Percentiles rank a stretch among this genome's conserved stretches.
phyloP scores from a whole-genome alignment of 169 alveolate species.

The Besnoitia besnoiti region DNA sequence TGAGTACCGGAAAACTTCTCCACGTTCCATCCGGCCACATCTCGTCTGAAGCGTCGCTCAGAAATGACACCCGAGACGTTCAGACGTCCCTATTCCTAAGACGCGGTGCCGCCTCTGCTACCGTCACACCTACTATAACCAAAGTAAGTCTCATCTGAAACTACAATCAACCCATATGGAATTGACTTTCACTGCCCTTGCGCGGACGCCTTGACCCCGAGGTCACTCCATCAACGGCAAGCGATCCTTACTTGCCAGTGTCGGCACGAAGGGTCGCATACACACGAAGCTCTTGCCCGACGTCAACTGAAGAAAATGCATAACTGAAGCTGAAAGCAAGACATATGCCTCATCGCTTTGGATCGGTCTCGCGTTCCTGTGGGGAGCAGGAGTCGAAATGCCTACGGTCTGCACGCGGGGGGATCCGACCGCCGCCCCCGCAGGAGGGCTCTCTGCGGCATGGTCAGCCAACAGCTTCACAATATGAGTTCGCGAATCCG shows the following conservation, averaged over 20 bases:
- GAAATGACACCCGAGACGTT: no score
- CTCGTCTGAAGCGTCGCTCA: no score
- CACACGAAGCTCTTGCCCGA: neutral
- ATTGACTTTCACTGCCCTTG: no score
- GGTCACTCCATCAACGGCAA: no score
- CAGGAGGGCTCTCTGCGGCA: neutral
- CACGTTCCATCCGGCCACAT: no score
- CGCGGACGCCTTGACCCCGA: no score
- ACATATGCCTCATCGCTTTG: neutral
- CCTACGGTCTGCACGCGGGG: neutral
- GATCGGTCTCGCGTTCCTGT: neutral
- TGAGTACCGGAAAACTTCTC: no score
- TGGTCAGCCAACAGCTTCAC: neutral
- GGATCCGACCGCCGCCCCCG: neutral
- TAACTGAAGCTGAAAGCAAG: neutral
- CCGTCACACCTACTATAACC: no score
- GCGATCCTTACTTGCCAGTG: neutral
- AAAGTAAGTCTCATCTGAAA: no score
- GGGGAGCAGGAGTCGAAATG: neutral
- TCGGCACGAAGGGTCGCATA: conserved; percentile 2
- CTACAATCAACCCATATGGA: no score
- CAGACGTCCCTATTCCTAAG: no score
- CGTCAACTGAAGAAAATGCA: neutral
- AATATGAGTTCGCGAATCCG: neutral
- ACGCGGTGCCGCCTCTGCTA: no score